Evolutionary conservation across 2,329 filamentous ascomycete genomes (phyloP), one percentile per base, ranked within the genome.

Genomic region (Fusarium staphyleae): DNA sequence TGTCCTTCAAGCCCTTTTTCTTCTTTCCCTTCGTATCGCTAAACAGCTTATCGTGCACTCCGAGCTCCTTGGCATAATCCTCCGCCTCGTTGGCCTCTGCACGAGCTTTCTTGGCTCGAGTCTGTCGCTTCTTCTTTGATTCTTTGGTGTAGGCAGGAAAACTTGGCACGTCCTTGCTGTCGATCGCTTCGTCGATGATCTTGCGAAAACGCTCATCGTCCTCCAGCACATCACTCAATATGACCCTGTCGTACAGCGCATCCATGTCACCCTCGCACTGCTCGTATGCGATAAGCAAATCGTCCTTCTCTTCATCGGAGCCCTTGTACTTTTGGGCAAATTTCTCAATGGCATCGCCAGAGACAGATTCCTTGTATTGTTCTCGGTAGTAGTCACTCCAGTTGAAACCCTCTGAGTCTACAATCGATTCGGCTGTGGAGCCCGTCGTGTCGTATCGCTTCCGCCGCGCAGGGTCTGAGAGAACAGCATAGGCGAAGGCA

Each of bases 401-500:
- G 78, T 91, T 85, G 77, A 98, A 99, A 47, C 88, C 89, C 53
- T 90, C 87, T 4, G 84, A 82, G 70, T 91, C 88, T 26, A 88
- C 82, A 16, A 96, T 84, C 8, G 86, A 87, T 70, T 97, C 93
- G 10, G 90, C 86, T 0, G 93, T 98, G 49, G 89, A 95, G 48
- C 95, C 95, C 0, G 93, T 98, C 46, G 83, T 81, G 70, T 99
- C 93, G 77, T 96, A 99, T 53, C 91, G 89, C 65, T 87, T 86
- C 63, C 95, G 89, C 46, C 95, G 86, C 15, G 81, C 80, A 16
- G 88, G 81, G 65, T 97, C 91, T 26, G 91, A 96, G 29, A 99
- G 89, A 42, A 99, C 85, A 28, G 92, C 93, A 70, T 98, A 96
- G 45, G 95, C 93, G 68, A 97, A 93, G 18, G 93, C 93, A 65